These are phyloP conservation scores for Tetrahymena borealis DNA, from an alignment of 73 alveolate species.

Conservation along the genomic window DNA sequence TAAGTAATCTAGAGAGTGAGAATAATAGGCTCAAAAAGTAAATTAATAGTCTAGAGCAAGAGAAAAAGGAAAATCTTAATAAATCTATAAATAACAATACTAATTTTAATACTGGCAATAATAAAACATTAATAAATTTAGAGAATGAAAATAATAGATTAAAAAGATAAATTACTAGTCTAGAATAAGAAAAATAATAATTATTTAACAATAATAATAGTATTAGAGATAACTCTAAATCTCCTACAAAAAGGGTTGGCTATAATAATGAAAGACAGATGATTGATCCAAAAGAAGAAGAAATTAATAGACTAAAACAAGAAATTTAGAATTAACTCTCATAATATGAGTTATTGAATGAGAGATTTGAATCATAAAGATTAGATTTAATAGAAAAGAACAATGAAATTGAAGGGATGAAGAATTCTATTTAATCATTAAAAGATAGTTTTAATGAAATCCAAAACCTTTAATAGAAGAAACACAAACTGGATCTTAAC, in stretches of 20 bases:
- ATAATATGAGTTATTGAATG: not conserved
- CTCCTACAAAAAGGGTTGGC: not conserved
- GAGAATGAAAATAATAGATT: not conserved
- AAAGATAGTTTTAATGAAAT: not conserved
- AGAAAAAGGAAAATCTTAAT: not conserved
- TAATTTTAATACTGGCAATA: too few species aligned
- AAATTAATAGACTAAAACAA: not conserved
- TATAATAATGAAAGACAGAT: not conserved
- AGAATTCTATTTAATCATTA: not conserved
- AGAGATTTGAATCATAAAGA: not conserved
- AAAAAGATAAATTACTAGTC: not conserved
- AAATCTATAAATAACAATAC: too few species aligned
- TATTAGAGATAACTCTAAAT: not conserved
- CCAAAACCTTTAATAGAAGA: not conserved
- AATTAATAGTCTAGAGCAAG: not conserved
- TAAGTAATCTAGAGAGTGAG: not conserved
- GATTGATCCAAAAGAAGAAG: not conserved
- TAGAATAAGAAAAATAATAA: not conserved
- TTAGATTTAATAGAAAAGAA: not conserved
- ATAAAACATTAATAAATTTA: not conserved
- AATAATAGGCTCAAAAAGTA: not conserved
- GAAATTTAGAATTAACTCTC: not conserved
- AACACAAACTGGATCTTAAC: not conserved
- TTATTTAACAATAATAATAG: not conserved
- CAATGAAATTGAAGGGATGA: not conserved